A percentile compares a stretch with the other conserved stretches of the same genome.
Evolutionary conservation across 2,329 filamentous ascomycete species (phyloP).

Genomic region (Teratosphaeria pseudoeucalypti): DNA sequence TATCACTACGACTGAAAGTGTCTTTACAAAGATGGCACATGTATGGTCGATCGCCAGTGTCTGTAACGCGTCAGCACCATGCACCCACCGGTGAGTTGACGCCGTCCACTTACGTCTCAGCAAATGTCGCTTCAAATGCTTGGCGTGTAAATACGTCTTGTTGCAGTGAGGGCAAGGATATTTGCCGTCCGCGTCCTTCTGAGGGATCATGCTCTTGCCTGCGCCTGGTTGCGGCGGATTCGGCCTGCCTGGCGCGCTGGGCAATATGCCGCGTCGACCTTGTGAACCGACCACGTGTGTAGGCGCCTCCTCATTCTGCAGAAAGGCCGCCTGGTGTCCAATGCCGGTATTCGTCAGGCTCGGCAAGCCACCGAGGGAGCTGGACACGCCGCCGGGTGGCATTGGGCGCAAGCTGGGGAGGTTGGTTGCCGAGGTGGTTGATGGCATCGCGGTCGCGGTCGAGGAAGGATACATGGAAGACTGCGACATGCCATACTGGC

Average conservation of each 20-base stretch:
- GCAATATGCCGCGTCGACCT: conserved; percentile 80
- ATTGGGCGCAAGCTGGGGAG: conserved; percentile 33
- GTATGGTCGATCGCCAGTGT: conserved; percentile 95
- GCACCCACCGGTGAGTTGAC: neutral
- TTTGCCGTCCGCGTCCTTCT: conserved; percentile 95
- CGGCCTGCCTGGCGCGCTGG: conserved; percentile 78
- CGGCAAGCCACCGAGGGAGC: conserved; percentile 24
- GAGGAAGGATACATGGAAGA: conserved; percentile 23
- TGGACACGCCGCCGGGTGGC: conserved; percentile 30
- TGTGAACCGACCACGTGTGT: conserved; percentile 94
- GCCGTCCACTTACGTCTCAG: conserved; percentile 68
- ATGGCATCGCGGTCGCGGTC: conserved; percentile 21
- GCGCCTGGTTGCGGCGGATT: conserved; percentile 63
- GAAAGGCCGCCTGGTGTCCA: conserved; percentile 25
- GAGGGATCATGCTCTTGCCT: conserved; percentile 72
- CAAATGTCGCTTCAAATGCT: conserved; percentile 94
- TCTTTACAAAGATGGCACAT: conserved; percentile 97
- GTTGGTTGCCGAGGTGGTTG: conserved; percentile 12
- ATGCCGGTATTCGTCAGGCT: conserved; percentile 24
- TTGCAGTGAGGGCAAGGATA: conserved; percentile 97
- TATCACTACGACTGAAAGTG: conserved; percentile 95
- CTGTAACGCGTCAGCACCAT: conserved; percentile 42
- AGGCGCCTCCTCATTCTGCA: conserved; percentile 40
- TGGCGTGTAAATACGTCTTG: conserved; percentile 94
- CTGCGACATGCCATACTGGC: conserved; percentile 19